A percentile compares a stretch with the other conserved stretches of the same genome.
phyloP scores from a whole-genome alignment of 306 rosid genomes.

The Quercus ilex region DNA sequence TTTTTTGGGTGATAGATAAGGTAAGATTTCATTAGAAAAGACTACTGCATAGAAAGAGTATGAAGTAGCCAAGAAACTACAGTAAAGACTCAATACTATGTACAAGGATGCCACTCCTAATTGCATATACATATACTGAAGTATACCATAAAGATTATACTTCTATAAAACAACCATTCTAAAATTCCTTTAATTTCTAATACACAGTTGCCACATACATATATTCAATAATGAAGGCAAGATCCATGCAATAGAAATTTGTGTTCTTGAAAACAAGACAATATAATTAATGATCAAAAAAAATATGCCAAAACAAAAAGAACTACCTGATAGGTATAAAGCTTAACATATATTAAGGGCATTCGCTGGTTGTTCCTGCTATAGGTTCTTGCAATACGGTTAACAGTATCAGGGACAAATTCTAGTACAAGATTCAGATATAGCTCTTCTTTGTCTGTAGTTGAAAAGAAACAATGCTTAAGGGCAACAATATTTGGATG shows the following conservation, averaged over 20 bases:
- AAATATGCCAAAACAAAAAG: background rate
- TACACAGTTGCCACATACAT: background rate
- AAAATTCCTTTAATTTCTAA: background rate
- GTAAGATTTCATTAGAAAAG: background rate
- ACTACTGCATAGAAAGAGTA: no score
- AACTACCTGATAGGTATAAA: conserved; percentile 86
- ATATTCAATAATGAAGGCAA: background rate
- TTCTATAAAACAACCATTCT: background rate
- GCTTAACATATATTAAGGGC: conserved; percentile 95
- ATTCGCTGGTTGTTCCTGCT: conserved; percentile 88
- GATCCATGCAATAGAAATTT: background rate
- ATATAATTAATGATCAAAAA: background rate
- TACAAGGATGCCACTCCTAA: background rate
- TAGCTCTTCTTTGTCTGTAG: conserved; percentile 91
- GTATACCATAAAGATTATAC: background rate
- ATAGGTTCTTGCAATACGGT: conserved; percentile 85
- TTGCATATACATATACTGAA: background rate
- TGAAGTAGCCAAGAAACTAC: no score
- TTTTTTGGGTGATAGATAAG: background rate
- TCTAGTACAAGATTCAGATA: conserved; percentile 95
- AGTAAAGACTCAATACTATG: no score
- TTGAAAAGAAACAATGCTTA: conserved; percentile 87
- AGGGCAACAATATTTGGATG: conserved; percentile 94
- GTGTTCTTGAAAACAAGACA: background rate
- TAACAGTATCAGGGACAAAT: conserved; percentile 90